Evolutionary conservation across 257 asterid genomes (phyloP), one percentile per base, ranked within the genome.

Genomic region (Nicotiana knightiana): DNA sequence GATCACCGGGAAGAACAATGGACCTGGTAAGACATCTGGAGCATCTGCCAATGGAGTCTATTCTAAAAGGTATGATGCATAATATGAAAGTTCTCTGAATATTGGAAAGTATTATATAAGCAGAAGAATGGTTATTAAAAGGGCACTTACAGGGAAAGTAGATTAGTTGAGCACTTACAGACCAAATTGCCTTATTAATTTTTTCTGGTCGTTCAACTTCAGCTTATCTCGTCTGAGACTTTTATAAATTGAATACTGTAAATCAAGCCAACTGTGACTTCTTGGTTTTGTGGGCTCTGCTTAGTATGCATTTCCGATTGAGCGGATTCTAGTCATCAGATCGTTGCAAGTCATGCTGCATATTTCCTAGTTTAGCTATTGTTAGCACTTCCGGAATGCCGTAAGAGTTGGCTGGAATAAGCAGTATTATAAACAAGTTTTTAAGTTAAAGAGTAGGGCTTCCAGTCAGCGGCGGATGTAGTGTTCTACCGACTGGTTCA

Each of bases 1-100:
- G 97, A 89, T 92, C 51, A 90, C 94, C 7, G 93, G 97, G 85
- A 93, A 93, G 89, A 89, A 84, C 81, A 89, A 84, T 64, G 96
- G 93, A 82, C 87, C 91, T 80, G 93, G 90, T 59, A 92, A 90
- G 89, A 81, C 92, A 77, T 76, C 90, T 53, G 91, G 92, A 80
- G 88, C 91, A 87, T 85, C 96, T 79, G 96, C 92, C 55, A 92
- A 94, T 90, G 97, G 96, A 76, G 90, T 73, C 76, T 85, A 85
- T 85, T 89, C 97, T 62, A 92, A 94, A 88, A 94, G 98, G 98
- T 94, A 86, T 32, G 67, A 67, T 77, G 55, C 63, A 67, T 67
- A 67, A 67, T 37, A 35, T 37, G 9, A 2, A 67, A 67, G 55
- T 67, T 43, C 16, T 18, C 17, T 13, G 30, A 39, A 67, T 67